phyloP scores from a whole-genome alignment of 805 yeast genomes.

The Kurtzmaniella fragi region DNA sequence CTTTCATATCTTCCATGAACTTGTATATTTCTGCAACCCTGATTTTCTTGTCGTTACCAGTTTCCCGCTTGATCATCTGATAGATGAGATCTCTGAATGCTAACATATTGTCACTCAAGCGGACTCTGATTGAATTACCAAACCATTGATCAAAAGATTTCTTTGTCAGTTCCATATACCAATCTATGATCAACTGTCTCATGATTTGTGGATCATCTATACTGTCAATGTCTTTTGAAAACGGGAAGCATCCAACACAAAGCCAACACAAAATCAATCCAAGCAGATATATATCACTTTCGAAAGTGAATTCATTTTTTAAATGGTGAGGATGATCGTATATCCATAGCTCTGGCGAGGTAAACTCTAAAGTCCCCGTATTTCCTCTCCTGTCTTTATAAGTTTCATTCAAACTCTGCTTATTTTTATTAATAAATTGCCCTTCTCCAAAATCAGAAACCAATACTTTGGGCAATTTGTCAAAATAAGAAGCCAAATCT shows the following conservation, averaged over 20 bases:
- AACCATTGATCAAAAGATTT: conserved; percentile 24
- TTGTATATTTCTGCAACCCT: conserved; percentile 14
- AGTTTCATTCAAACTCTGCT: conserved; percentile 4
- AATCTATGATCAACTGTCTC: conserved; percentile 19
- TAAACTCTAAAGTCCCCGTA: conserved; percentile 84
- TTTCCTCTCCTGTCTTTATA: conserved; percentile 65
- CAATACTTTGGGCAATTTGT: conserved; percentile 57
- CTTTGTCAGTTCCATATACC: conserved; percentile 22
- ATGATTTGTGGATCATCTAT: conserved; percentile 26
- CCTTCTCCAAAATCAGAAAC: conserved; percentile 93
- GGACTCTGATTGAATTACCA: background rate
- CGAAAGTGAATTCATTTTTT: conserved; percentile 55
- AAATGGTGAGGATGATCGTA: conserved; percentile 19
- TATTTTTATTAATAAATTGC: conserved; percentile 57
- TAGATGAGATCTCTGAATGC: conserved; percentile 20
- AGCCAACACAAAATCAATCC: conserved; percentile 79
- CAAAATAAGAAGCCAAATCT: conserved; percentile 12
- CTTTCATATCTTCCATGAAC: conserved; percentile 17
- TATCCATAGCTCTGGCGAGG: conserved; percentile 76
- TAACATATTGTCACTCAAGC: conserved; percentile 1
- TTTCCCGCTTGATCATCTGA: conserved; percentile 27
- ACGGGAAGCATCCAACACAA: conserved; percentile 71
- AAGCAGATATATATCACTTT: conserved; percentile 75
- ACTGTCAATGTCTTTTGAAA: conserved; percentile 12
- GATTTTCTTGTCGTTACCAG: conserved; percentile 4